Evolutionary conservation across 148 eudicot species (phyloP), one percentile per base, ranked within the genome.

Genomic region (Vaccinium myrtillus): DNA sequence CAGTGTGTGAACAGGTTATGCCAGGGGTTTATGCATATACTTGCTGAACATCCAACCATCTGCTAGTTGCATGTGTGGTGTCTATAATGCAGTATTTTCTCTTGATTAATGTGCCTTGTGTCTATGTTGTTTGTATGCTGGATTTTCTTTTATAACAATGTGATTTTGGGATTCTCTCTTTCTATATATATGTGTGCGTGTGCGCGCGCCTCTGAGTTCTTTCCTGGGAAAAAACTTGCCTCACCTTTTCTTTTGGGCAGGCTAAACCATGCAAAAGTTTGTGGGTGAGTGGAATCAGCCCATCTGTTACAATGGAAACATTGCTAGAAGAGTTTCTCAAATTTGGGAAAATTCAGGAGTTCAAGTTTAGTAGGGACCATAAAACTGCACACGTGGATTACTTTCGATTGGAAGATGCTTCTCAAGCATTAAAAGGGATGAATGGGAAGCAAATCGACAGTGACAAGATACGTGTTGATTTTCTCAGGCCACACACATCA

Each of bases 261-360:
- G 98, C 98, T 79, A 97, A 90, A 87, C 95, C 96, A 70, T 97
- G 98, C 59, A 93, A 94, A 86, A 93, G 90, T 84, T 89, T 97
- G 75, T 97, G 99, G 98, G 94, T 97, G 69, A 92, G 98, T 86
- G 98, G 99, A 81, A 86, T 97, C 70, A 79, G 93, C 86, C 85
- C 90, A 48, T 87, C 98, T 55, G 83, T 93, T 74, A 85, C 96
- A 9, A 97, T 87, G 87, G 98, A 97, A 84, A 87, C 80, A 81
- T 84, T 97, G 84, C 97, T 92, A 87, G 94, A 89, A 86, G 95
- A 92, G 81, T 93, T 97, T 83, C 65, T 67, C 27, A 92, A 86
- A 84, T 93, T 90, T 89, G 99, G 99, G 48, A 88, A 93, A 87
- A 88, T 95, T 81, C 93, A 94, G 89, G 98, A 95, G 59, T 89